Conservation (phyloP, 257 asterid genomes). For the Primulina tabacum region DNA sequence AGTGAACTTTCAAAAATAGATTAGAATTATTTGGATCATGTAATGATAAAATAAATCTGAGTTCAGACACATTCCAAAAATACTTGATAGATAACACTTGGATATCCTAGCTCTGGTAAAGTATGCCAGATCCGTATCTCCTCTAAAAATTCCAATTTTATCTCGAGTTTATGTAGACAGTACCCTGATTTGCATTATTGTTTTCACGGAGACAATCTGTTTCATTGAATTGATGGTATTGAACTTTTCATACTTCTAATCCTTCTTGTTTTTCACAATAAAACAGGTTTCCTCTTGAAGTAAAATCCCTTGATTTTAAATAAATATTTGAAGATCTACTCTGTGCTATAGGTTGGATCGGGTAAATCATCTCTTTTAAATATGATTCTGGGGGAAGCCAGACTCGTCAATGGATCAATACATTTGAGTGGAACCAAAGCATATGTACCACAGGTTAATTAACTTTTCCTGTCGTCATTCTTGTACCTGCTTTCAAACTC, state of each 20-base stretch:
- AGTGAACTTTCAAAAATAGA: neutral
- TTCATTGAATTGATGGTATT: neutral
- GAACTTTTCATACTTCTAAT: neutral
- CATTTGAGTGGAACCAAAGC: slow-evolving; percentile 55
- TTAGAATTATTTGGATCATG: neutral
- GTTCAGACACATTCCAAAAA: too few relatives aligned
- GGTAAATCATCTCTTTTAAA: slow-evolving; percentile 90
- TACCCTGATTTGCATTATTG: neutral
- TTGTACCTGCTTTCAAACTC: slow-evolving; percentile 10
- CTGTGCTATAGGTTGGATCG: slow-evolving; percentile 76
- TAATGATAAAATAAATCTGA: too few relatives aligned
- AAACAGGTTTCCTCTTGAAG: neutral
- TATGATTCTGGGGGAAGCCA: slow-evolving; percentile 70
- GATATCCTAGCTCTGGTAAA: neutral
- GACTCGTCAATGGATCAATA: slow-evolving; percentile 59
- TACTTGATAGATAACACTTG: neutral
- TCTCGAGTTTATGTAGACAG: neutral
- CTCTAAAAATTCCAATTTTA: neutral
- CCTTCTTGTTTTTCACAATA: neutral
- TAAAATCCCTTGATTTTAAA: neutral
- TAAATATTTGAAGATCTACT: slow-evolving; percentile 10
- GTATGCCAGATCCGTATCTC: neutral
- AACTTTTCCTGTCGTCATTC: slow-evolving; percentile 19
- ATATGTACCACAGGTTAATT: slow-evolving; percentile 85
- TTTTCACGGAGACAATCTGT: neutral